Base-by-base conservation (phyloP, 495 filamentous ascomycete species). In the Elaphomyces granulatus region DNA sequence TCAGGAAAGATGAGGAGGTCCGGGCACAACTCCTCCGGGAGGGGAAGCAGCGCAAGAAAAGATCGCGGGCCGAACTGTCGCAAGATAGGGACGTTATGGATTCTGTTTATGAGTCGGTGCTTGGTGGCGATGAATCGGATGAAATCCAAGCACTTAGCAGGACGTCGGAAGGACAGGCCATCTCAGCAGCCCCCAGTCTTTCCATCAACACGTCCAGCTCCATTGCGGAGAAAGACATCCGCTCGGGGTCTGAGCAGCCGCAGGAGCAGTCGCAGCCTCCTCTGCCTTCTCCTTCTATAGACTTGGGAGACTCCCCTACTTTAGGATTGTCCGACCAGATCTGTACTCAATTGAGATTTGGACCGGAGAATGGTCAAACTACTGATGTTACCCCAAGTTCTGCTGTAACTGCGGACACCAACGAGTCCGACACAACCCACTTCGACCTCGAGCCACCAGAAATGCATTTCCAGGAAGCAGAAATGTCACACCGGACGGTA, bases 381-480 rank as follows among this genome's bases (percentile, higher is more conserved):
- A 72, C 68, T 10, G 64, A 70, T 4, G 46, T 70, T 14, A 71
- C 48, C 20, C 63, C 65, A 17, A 37, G 45, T 2, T 67, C 65
- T 6, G 56, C 61, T 3, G 32, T 59, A 19, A 66, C 64, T 2
- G 51, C 59, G 8, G 54, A 45, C 16, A 68, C 81, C 8, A 60
- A 53, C n/a, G 71, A 67, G 6, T 70, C 72, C 15, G 73, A 70
- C 35, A 68, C 68, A n/a, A 83, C 76, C 4, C 68, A 74, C 43
- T 80, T 84, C 47, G 81, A 85, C 41, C 68, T 66, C 20, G 81
- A 85, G 37, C 73, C 75, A 31, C 80, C 84, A 49, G 74, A 78
- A n/a, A 57, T 73, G 2, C 53, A 63, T 15, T 44, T 51, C 17
- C 55, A 55, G n/a, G 58, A 42, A 52, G 36, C 46, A 49, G 34